Base-by-base conservation (phyloP, 345 rosid genomes). In the Aegle marmelos region DNA sequence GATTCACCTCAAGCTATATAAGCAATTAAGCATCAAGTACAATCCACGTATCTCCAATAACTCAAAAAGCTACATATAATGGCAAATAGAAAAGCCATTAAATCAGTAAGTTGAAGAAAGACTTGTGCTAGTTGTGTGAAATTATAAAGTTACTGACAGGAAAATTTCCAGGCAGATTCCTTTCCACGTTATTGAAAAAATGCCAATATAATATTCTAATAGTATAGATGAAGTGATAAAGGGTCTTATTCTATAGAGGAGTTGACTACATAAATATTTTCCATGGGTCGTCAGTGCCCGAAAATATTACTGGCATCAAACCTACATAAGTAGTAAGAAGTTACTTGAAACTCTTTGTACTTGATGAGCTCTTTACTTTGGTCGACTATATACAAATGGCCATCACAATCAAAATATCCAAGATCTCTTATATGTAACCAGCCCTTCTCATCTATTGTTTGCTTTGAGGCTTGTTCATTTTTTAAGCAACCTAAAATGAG, bases 341-440 rank as follows among this genome's bases (percentile, higher is more conserved):
- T 75, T 83, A 96, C 99, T 94, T 96, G 99, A 78, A 87, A 94
- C 45, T 97, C 99, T 86, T 94, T 92, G 82, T 82, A 92, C 80
- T 96, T 96, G 79, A 96, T 92, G 72, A 94, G 96, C 86, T 91
- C 98, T 86, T 96, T 96, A 80, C 92, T 84, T 69, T 97, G 82
- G 77, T 96, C 99, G 70, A 91, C 97, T 33, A 96, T 92, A 68
- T 24, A 92, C n/a, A 96, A 81, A 50, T 58, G 84, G 30, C 98
- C 99, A 14, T 90, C 90, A 6, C 84, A 97, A 37, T 94, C 88
- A 76, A 96, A 89, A 75, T 90, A 93, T 39, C 99, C 99, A 66
- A 96, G 93, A 87, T 96, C 98, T 68, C 99, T 97, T 0, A 97
- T 96, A 78, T 91, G 97, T 2, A 96, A 88, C 98, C 97, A 96